Conservation (phyloP, 2,329 filamentous ascomycete genomes). For the Penicillium sp. region DNA sequence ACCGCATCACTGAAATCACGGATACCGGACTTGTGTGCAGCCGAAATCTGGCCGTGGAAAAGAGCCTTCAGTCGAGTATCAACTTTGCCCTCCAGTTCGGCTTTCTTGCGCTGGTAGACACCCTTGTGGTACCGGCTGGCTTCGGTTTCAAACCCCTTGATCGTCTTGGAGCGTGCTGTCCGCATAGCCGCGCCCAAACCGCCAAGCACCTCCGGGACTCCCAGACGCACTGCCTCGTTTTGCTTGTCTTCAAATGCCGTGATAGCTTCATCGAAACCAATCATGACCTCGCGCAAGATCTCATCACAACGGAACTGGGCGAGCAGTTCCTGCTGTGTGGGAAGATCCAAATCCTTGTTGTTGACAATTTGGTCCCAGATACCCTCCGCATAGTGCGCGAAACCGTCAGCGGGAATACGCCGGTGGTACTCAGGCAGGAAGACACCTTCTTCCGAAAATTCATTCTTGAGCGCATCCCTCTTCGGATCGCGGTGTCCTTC, state of each 20-base stretch:
- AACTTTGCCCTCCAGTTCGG: conserved; percentile 83
- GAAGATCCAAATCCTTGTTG: conserved; percentile 96
- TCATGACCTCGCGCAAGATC: conserved; percentile 85
- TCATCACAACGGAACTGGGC: conserved; percentile 98
- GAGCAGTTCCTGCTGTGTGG: conserved; percentile 93
- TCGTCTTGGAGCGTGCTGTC: conserved; percentile 69
- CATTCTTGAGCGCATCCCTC: conserved; percentile 61
- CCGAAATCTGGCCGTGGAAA: conserved; percentile 84
- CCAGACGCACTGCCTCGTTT: conserved; percentile 72
- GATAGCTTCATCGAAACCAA: conserved; percentile 81
- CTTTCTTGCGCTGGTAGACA: conserved; percentile 83
- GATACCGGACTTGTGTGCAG: conserved; percentile 88
- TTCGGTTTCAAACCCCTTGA: conserved; percentile 86
- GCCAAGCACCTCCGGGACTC: conserved; percentile 72
- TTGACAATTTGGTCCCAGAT: conserved; percentile 99
- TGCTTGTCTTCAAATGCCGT: conserved; percentile 85
- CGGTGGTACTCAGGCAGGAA: conserved; percentile 95
- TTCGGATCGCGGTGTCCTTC: conserved; percentile 76
- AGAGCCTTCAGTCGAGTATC: conserved; percentile 86
- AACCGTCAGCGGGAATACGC: conserved; percentile 95
- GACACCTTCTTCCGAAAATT: conserved; percentile 78
- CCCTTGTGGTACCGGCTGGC: conserved; percentile 96
- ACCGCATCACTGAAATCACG: conserved; percentile 85
- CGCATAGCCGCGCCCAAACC: conserved; percentile 77
- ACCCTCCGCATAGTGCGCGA: conserved; percentile 88